phyloP scores from a whole-genome alignment of 441 rosid species.

The Kokia cookei region DNA sequence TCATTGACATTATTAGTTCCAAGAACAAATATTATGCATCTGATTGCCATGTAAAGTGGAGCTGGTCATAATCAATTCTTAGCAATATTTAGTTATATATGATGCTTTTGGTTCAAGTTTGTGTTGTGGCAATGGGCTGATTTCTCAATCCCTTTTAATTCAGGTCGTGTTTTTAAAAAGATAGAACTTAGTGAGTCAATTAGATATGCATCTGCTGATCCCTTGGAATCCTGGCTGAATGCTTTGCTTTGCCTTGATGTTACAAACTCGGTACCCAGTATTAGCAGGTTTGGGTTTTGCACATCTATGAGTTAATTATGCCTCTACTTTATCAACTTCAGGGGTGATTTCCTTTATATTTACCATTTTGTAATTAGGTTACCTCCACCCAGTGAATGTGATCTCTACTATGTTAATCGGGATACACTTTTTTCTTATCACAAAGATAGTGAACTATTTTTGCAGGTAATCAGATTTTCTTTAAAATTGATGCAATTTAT shows the following conservation, averaged over 20 bases:
- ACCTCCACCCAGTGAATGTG: conserved; percentile 84
- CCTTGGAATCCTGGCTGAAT: conserved; percentile 95
- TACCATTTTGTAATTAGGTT: conserved; percentile 37
- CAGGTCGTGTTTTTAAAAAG: conserved; percentile 86
- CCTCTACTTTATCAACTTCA: neutral
- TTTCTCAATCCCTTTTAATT: conserved; percentile 10
- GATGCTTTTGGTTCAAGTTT: neutral
- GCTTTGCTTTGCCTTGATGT: conserved; percentile 89
- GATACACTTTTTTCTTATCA: conserved; percentile 95
- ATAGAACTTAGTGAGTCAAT: conserved; percentile 92
- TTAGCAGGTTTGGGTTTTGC: conserved; percentile 44
- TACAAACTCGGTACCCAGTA: conserved; percentile 60
- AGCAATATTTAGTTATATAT: neutral
- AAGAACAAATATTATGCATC: conserved; percentile 1
- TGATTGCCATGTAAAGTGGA: neutral
- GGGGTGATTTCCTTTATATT: conserved; percentile 3
- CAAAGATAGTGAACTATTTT: conserved; percentile 91
- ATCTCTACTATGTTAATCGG: conserved; percentile 90
- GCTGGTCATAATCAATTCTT: neutral
- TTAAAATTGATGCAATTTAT: conserved; percentile 2
- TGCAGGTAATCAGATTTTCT: conserved; percentile 53
- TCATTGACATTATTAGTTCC: conserved; percentile 11
- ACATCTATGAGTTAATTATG: neutral
- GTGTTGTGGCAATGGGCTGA: conserved; percentile 7
- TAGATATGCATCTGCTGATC: conserved; percentile 90